Evolutionary conservation across 306 rosid genomes (phyloP).

Genomic region (Castanea crenata): DNA sequence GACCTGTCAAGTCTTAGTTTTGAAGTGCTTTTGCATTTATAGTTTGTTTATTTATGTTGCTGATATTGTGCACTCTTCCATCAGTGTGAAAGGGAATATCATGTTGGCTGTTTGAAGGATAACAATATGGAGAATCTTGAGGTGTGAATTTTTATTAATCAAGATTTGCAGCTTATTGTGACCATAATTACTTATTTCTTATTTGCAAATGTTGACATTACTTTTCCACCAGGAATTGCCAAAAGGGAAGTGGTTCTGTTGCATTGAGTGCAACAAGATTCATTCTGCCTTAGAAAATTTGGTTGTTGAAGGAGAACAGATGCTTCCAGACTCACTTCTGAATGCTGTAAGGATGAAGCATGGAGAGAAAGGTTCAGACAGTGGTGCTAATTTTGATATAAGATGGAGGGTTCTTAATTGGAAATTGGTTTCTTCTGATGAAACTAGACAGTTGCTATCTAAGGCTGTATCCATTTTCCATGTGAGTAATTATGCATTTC

Average conservation of each 20-base stretch:
- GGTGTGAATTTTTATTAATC: constrained; percentile 35
- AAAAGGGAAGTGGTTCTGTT: constrained; percentile 72
- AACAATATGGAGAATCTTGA: constrained; percentile 49
- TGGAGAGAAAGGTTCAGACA: constrained; percentile 32
- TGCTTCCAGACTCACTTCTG: constrained; percentile 48
- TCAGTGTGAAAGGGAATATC: constrained; percentile 86
- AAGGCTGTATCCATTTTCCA: constrained; percentile 61
- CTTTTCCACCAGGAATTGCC: constrained; percentile 62
- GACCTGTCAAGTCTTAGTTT: constrained; percentile 3
- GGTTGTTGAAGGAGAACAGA: constrained; percentile 48
- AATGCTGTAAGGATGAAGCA: constrained; percentile 46
- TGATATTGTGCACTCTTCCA: neutral
- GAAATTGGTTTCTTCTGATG: constrained; percentile 40
- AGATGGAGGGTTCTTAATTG: constrained; percentile 79
- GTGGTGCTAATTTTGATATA: constrained; percentile 34
- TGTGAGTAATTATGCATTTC: constrained; percentile 38
- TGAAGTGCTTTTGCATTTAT: neutral
- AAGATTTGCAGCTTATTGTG: neutral
- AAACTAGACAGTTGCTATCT: constrained; percentile 50
- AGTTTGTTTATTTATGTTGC: neutral
- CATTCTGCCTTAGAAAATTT: constrained; percentile 44
- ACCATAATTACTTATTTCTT: neutral
- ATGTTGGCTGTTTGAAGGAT: constrained; percentile 75
- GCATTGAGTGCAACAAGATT: constrained; percentile 43
- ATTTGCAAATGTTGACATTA: constrained; percentile 1